Conservation (phyloP, 1,139 yeast species). For the Saccharomycopsis hybrid region DNA sequence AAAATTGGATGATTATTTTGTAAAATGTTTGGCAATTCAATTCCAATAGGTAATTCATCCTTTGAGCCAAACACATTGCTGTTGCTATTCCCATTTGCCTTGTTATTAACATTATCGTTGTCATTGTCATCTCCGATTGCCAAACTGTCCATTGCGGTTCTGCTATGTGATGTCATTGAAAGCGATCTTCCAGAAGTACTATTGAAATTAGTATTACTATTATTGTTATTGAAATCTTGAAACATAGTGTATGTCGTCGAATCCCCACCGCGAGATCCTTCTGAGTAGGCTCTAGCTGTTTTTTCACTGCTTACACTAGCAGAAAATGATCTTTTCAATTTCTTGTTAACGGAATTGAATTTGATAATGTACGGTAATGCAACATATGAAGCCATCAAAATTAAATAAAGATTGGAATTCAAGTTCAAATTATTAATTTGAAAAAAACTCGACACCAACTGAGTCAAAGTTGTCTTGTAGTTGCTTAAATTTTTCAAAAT, state of each 20-base stretch:
- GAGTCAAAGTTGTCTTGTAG: constrained; percentile 10
- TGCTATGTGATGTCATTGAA: neutral
- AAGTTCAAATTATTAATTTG: constrained; percentile 6
- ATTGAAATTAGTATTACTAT: neutral
- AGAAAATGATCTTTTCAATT: constrained; percentile 8
- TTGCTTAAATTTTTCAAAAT: constrained; percentile 9
- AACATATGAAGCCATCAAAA: constrained; percentile 9
- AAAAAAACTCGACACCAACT: constrained; percentile 11
- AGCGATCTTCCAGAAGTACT: neutral
- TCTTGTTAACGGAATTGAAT: constrained; percentile 16
- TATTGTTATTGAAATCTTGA: neutral
- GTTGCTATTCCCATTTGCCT: constrained; percentile 39
- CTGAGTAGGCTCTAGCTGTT: neutral
- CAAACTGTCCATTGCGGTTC: neutral
- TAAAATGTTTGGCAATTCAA: constrained; percentile 44
- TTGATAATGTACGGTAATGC: constrained; percentile 17
- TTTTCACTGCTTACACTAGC: no score
- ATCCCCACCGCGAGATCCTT: no score
- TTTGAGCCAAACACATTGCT: no score
- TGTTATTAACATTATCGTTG: neutral
- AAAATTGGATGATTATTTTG: constrained; percentile 73
- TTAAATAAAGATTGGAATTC: constrained; percentile 9
- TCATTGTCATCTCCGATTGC: neutral
- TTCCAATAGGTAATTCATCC: constrained; percentile 55
- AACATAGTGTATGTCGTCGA: no score